A percentile compares a stretch with the other conserved stretches of the same genome.
These are phyloP conservation scores for Phlyctochytrium arcticum DNA, from an alignment of 192 early-diverging fungal species.

Conservation along the genomic window DNA sequence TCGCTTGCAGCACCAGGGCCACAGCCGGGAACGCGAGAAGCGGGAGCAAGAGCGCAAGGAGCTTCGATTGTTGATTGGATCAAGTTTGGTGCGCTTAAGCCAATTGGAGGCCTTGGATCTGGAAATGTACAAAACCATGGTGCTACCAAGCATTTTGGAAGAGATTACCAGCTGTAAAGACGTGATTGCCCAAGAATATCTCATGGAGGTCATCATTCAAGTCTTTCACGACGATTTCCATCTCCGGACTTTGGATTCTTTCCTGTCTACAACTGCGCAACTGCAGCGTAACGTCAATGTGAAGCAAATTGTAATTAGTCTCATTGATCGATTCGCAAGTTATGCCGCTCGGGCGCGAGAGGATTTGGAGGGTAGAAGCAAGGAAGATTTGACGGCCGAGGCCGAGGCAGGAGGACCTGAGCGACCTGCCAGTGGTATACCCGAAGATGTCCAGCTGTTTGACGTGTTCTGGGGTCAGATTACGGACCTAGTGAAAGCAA, in stretches of 20 bases:
- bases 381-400: conserved; percentile 3
- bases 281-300: conserved; percentile 92
- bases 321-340: conserved; percentile 90
- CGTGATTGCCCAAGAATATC: conserved; percentile 97
- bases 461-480: conserved; percentile 98
- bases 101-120: conserved; percentile 87
- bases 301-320: conserved; percentile 91
- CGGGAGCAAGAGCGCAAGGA: conserved; percentile 95
- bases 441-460: conserved; percentile 85
- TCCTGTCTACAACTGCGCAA: conserved; percentile 86
- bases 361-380: conserved; percentile 32
- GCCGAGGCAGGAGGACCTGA: no score
- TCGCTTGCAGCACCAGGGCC: conserved; percentile 94
- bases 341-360: conserved; percentile 74
- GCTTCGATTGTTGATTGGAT: conserved; percentile 91
- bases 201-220: conserved; percentile 99
- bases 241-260: conserved; percentile 79
- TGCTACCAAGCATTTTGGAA: conserved; percentile 88
- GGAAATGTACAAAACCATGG: conserved; percentile 72
- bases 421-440: conserved; percentile 70
- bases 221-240: conserved; percentile 98
- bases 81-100: conserved; percentile 90
- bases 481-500: conserved; percentile 80
- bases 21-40: conserved; percentile 88
- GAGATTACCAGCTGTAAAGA: conserved; percentile 97